Conservation (phyloP, 2,329 filamentous ascomycete genomes). For the Fusarium sp. region DNA sequence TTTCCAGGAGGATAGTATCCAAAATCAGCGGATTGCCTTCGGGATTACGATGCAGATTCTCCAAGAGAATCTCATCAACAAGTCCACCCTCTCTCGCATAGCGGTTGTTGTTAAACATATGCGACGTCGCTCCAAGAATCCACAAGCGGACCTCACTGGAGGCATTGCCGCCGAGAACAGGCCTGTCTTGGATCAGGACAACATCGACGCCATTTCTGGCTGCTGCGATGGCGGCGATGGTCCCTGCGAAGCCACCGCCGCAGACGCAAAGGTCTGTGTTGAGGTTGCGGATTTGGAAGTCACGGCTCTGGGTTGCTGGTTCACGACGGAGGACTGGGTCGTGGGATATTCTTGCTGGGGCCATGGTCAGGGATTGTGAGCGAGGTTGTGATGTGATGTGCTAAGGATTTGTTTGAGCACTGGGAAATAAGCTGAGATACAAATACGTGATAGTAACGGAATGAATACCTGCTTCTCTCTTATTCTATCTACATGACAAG, state of each 20-base stretch:
- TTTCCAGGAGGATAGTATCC: slow-evolving; percentile 11
- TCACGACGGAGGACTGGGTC: slow-evolving; percentile 26
- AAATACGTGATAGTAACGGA: no score
- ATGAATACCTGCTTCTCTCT: no score
- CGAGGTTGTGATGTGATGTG: no score
- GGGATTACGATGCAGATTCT: slow-evolving; percentile 13
- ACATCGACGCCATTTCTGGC: slow-evolving; percentile 24
- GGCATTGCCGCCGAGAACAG: slow-evolving; percentile 22
- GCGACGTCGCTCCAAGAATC: slow-evolving; percentile 26
- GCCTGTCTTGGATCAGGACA: slow-evolving; percentile 18
- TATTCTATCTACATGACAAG: no score
- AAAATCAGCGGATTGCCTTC: slow-evolving; percentile 27
- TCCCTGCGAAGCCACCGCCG: slow-evolving; percentile 19
- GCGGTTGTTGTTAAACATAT: slow-evolving; percentile 26
- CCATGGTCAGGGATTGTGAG: neutral
- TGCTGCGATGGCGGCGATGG: slow-evolving; percentile 9
- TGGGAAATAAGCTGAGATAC: no score
- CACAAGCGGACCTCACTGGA: slow-evolving; percentile 22
- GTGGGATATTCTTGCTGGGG: slow-evolving; percentile 26
- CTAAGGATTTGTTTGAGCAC: no score
- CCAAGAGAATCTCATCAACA: slow-evolving; percentile 24
- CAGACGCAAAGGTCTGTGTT: slow-evolving; percentile 17
- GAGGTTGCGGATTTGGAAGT: slow-evolving; percentile 13
- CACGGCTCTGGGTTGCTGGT: slow-evolving; percentile 17
- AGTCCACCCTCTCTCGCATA: slow-evolving; percentile 27